These are phyloP conservation scores for Phyllosticta capitalensis DNA, from an alignment of 2,329 filamentous ascomycete species.

Conservation along the genomic window DNA sequence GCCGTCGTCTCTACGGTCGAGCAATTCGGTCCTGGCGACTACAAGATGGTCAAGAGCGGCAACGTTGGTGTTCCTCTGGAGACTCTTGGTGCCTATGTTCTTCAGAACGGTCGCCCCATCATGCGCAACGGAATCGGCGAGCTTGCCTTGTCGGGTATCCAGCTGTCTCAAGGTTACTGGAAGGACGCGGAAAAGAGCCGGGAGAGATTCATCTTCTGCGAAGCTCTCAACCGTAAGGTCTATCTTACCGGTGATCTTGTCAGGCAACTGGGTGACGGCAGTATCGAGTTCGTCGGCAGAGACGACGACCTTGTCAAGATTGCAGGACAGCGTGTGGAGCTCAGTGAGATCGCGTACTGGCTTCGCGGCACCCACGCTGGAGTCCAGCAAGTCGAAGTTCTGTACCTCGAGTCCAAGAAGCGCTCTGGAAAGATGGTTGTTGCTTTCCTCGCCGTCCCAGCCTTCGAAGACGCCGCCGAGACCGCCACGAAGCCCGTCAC, in stretches of 20 bases:
- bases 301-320: slow-evolving; percentile 14
- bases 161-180: slow-evolving; percentile 27
- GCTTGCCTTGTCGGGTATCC: slow-evolving; percentile 27
- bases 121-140: slow-evolving; percentile 24
- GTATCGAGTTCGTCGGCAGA: slow-evolving; percentile 14
- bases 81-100: slow-evolving; percentile 12
- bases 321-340: slow-evolving; percentile 12
- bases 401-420: slow-evolving; percentile 5
- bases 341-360: slow-evolving; percentile 13
- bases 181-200: slow-evolving; percentile 22
- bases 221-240: slow-evolving; percentile 1
- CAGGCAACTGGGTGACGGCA: slow-evolving; percentile 11
- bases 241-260: slow-evolving; percentile 14
- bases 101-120: slow-evolving; percentile 15
- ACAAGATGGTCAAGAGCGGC: slow-evolving; percentile 15
- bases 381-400: slow-evolving; percentile 7
- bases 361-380: background rate
- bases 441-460: slow-evolving; percentile 23
- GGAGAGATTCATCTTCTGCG: slow-evolving; percentile 24
- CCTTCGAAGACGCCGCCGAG: background rate
- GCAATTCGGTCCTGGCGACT: slow-evolving; percentile 16
- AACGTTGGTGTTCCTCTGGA: slow-evolving; percentile 26
- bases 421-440: slow-evolving; percentile 18
- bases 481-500: slow-evolving; percentile 10
- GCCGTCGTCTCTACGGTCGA: slow-evolving; percentile 23